Base-by-base conservation (phyloP, 164 flowering plant species). In the Chimonanthus salicifolius region DNA sequence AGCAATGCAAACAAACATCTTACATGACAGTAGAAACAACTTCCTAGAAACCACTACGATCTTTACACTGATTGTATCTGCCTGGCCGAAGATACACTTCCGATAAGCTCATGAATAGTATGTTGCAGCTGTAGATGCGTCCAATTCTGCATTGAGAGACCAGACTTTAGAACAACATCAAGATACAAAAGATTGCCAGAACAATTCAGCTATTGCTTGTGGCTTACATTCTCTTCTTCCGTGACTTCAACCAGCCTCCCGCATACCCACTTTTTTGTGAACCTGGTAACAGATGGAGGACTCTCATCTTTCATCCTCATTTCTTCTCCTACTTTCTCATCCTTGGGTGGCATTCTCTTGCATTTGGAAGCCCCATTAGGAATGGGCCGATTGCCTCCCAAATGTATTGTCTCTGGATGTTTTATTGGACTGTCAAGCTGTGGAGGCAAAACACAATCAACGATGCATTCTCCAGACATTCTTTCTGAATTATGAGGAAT, bases 181-280 rank as follows among this genome's bases (percentile, higher is more conserved):
- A 33, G 33, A 33, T 33, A 33, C 33, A 33, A 33, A 33, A 33
- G 33, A 33, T 33, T 33, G 33, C 33, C 33, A 33, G 33, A 33
- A 33, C 33, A 33, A 33, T 33, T 33, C 33, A 33, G 33, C 33
- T 33, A 33, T 33, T 62, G 20, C n/a, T 18, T 3, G 65, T 7
- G 65, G 21, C n/a, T 16, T 1, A 7, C 20, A 0, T 16, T 18
- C 73, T 71, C 62, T 1, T 72, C 75, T 43, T 65, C 75, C 3
- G 6, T 62, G 43, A 77, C 82, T 51, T 79, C 84, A 71, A 82
- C 84, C 49, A 82, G 69, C 72, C 77, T 80, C 48, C 84, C 84
- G 45, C 82, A 78, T 7, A 82, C 78, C 84, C 84, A 82, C 45
- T 77, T 79, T 33, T 73, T 79, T 70, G 73, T 82, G 10, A 20